phyloP scores from a whole-genome alignment of 2,329 filamentous ascomycete species.

The Leptographium lundbergii region DNA sequence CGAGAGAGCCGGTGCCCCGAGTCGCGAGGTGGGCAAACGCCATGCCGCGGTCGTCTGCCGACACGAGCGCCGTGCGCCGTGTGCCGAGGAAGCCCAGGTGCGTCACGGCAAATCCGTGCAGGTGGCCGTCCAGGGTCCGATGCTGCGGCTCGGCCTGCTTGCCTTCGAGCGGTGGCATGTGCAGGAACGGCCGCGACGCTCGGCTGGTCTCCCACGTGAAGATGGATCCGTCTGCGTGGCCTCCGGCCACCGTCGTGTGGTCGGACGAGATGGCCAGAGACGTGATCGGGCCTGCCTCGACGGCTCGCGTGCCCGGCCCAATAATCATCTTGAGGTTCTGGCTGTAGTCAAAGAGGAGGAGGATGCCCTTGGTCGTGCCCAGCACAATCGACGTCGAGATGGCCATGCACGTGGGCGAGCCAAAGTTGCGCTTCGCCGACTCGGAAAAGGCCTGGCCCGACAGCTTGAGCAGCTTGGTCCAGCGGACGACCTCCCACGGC shows the following conservation, averaged over 20 bases:
- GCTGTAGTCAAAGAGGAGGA: slow-evolving; percentile 94
- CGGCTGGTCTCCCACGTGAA: slow-evolving; percentile 92
- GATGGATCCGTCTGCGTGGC: slow-evolving; percentile 80
- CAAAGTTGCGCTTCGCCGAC: slow-evolving; percentile 82
- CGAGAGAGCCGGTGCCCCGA: slow-evolving; percentile 75
- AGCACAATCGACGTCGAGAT: slow-evolving; percentile 81
- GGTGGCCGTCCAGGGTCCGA: slow-evolving; percentile 67
- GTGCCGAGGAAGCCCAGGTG: slow-evolving; percentile 94
- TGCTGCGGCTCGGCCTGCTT: slow-evolving; percentile 38
- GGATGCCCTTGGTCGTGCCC: slow-evolving; percentile 87
- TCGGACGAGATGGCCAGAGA: slow-evolving; percentile 86
- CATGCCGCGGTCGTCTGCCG: slow-evolving; percentile 91
- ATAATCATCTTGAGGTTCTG: slow-evolving; percentile 91
- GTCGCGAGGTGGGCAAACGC: slow-evolving; percentile 95
- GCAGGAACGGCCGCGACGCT: slow-evolving; percentile 75
- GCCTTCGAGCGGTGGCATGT: slow-evolving; percentile 58
- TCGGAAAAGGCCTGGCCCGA: slow-evolving; percentile 87
- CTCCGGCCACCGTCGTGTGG: slow-evolving; percentile 80
- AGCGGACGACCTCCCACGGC: slow-evolving; percentile 94
- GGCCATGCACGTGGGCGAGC: slow-evolving; percentile 75
- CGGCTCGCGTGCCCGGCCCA: slow-evolving; percentile 82
- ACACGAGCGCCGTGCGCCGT: slow-evolving; percentile 85
- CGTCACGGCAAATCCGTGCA: slow-evolving; percentile 63
- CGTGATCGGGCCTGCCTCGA: slow-evolving; percentile 81
- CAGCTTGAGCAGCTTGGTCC: slow-evolving; percentile 87